A percentile compares a stretch with the other conserved stretches of the same genome.
Evolutionary conservation across 768 basidiomycete species (phyloP).

Genomic region (Asterophora lycoperdoides): DNA sequence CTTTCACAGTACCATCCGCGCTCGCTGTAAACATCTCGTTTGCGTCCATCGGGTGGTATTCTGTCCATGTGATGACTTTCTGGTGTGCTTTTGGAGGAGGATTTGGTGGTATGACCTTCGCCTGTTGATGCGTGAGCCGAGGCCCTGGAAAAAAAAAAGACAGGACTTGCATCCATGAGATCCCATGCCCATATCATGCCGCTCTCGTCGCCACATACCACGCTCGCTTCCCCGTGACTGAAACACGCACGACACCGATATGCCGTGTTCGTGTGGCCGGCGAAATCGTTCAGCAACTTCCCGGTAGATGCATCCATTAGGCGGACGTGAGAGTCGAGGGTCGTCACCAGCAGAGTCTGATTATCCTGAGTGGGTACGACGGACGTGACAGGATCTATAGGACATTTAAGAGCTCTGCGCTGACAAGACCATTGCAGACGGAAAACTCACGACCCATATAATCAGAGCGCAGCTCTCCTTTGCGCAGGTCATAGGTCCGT

Average conservation of each 20-base stretch:
- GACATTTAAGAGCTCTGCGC: background rate
- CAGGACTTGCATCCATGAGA: constrained; percentile 65
- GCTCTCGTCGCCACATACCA: constrained; percentile 87
- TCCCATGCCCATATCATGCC: constrained; percentile 93
- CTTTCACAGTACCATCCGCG: constrained; percentile 86
- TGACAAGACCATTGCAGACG: background rate
- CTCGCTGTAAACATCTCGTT: constrained; percentile 87
- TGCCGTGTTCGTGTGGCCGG: constrained; percentile 65
- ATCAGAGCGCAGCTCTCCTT: constrained; percentile 86
- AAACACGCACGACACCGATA: constrained; percentile 84
- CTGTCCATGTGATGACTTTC: constrained; percentile 88
- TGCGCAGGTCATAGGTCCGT: constrained; percentile 91
- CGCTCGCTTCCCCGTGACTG: constrained; percentile 74
- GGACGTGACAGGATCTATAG: constrained; percentile 73
- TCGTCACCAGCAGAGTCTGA: constrained; percentile 77
- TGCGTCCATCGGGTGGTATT: constrained; percentile 78
- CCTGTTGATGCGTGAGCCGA: constrained; percentile 41
- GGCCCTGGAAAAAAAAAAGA: background rate
- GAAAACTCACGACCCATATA: constrained; percentile 80
- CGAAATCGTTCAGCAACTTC: constrained; percentile 80
- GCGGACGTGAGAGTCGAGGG: constrained; percentile 80
- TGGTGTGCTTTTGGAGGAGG: constrained; percentile 77
- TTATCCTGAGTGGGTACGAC: constrained; percentile 75
- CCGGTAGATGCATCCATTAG: constrained; percentile 84
- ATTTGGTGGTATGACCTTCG: constrained; percentile 60